phyloP scores from a whole-genome alignment of 371 early-diverging fungal species.

The Syncephalastrum racemosum region DNA sequence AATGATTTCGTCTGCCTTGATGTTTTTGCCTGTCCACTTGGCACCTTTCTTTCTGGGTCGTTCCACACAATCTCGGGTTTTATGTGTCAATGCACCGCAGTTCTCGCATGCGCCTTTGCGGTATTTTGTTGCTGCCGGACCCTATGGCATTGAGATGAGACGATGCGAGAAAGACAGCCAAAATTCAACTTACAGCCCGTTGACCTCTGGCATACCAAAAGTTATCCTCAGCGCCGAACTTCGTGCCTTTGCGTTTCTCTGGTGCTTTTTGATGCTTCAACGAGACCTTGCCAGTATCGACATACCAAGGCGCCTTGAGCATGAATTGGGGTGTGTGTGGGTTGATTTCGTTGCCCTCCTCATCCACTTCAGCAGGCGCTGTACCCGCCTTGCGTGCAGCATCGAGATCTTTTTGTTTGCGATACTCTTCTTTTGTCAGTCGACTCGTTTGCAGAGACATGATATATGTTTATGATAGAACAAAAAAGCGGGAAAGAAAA shows the following conservation, averaged over 20 bases:
- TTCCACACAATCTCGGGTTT: conserved; percentile 92
- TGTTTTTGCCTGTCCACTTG: conserved; percentile 83
- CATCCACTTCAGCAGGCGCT: conserved; percentile 87
- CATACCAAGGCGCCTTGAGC: conserved; percentile 95
- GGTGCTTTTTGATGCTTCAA: conserved; percentile 87
- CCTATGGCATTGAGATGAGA: conserved; percentile 27
- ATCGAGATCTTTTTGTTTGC: conserved; percentile 83
- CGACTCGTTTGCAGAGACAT: conserved; percentile 38
- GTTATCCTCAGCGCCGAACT: conserved; percentile 49
- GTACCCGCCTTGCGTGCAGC: conserved; percentile 91
- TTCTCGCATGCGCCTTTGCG: conserved; percentile 96
- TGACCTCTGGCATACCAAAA: conserved; percentile 87
- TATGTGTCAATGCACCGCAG: conserved; percentile 95
- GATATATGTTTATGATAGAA: neutral
- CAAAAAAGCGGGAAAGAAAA: neutral
- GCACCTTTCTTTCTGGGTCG: conserved; percentile 91
- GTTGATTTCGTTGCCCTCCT: conserved; percentile 94
- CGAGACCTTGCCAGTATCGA: conserved; percentile 83
- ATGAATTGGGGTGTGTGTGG: conserved; percentile 99
- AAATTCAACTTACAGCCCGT: conserved; percentile 53
- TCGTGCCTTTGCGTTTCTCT: conserved; percentile 32
- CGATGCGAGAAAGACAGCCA: conserved; percentile 3
- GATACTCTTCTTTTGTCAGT: conserved; percentile 85
- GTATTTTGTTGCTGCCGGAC: conserved; percentile 86
- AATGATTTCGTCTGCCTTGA: conserved; percentile 86